Conservation (phyloP, 2,329 filamentous ascomycete species). For the Calonectria pseudoreteaudii region DNA sequence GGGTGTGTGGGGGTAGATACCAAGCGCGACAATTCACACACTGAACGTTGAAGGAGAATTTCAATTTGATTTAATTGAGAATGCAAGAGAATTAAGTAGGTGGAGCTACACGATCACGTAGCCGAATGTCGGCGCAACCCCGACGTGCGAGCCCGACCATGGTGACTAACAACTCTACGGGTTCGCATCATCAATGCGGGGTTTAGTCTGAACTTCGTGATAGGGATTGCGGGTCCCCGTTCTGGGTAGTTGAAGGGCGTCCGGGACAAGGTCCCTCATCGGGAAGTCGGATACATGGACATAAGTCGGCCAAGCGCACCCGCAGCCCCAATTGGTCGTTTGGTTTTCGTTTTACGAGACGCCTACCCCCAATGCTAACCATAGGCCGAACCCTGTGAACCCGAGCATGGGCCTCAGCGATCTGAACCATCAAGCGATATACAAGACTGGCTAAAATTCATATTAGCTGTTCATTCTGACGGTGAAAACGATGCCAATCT, state of each 20-base stretch:
- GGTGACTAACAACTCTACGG: not conserved
- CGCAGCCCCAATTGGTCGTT: not conserved
- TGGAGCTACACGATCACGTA: not conserved
- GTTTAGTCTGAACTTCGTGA: constrained; percentile 12
- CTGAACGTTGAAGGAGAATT: not conserved
- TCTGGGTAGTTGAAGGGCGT: constrained; percentile 25
- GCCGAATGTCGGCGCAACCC: not conserved
- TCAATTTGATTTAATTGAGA: not conserved
- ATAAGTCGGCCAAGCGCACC: not conserved
- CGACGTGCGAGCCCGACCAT: not conserved
- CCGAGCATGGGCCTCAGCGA: constrained; percentile 22
- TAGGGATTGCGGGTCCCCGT: constrained; percentile 33
- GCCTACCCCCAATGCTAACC: constrained; percentile 29
- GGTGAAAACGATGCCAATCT: not conserved
- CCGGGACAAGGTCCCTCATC: not conserved
- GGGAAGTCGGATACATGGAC: not conserved
- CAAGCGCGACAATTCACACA: not conserved
- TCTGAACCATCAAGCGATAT: constrained; percentile 38
- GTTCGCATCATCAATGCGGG: constrained; percentile 6
- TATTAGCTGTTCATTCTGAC: not conserved
- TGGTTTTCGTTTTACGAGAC: not conserved
- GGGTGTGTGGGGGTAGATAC: not conserved
- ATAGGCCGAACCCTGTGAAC: constrained; percentile 31
- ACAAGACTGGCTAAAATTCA: constrained; percentile 34
- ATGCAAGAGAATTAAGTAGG: not conserved